Base-by-base conservation (phyloP, 305 asterid species). In the Fraxinus albicans region DNA sequence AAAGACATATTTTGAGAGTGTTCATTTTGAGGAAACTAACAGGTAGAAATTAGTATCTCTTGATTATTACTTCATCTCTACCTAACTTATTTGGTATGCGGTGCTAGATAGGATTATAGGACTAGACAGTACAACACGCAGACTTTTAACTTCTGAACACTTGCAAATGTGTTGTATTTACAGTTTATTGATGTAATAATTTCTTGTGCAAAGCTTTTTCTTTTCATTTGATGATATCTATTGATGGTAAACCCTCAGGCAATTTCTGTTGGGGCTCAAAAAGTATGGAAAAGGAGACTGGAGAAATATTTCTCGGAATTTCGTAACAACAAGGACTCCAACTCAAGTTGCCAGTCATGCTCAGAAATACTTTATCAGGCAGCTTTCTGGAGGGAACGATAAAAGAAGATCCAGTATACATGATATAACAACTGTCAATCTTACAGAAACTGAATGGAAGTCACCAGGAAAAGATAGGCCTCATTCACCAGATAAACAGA, bases 321-420 rank as follows among this genome's bases (percentile, higher is more conserved):
- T 93, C 50, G 99, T 94, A 87, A 93, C 95, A 1, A 86, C 94
- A 1, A 86, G 99, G 85, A 93, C 99, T 3, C 97, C 98, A 34
- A 95, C 98, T 3, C 98, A 95, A 84, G 98, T 95, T 0, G 98
- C 98, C 0, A 95, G 98, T 36, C 98, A 95, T 80, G 98, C 99
- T 67, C 98, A 95, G 79, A 95, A 95, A 88, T 95, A 95, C 76
- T 95, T 92, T 53, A 94, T 91, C 84, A 83, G 99, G 78, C 99
- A 95, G 85, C 91, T 89, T 36, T 90, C 97, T 0, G 94, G 96
- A 0, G 97, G 96, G 78, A 95, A 95, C 53, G 99, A 95, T 73
- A 94, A 92, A 88, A 86, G 97, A 83, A 89, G 99, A 86, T 93
- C 98, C 50, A 95, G 98, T 87, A 95, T 95, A 80, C 99, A 95